Base-by-base conservation (phyloP, 345 rosid genomes). In the Cardamine occulta region DNA sequence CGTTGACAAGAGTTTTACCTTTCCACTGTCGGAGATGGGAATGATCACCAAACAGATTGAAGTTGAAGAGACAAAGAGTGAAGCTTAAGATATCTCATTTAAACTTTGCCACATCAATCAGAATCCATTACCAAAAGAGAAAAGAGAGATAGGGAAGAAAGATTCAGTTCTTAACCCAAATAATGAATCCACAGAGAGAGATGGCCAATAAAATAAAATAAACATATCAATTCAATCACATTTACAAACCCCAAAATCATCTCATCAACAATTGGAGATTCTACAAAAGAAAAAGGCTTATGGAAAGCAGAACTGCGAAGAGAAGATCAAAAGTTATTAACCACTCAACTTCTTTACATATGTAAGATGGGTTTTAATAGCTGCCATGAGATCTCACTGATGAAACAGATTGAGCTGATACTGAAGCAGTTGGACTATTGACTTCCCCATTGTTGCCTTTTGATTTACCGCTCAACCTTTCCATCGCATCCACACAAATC, bases 321-420 rank as follows among this genome's bases (percentile, higher is more conserved):
- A 59, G 45, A 51, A 62, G 37, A 39, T 75, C 57, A 61, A 68
- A 75, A 76, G 79, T 62, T 29, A 21, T 52, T 75, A 52, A 63
- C 57, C 68, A 39, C 19, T 49, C 54, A 39, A 47, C 45, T 19
- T 66, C 79, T 60, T 68, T 68, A 60, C 35, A 75, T 37, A 51
- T 40, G 57, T 21, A 68, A 68, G 74, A 76, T 53, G 66, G 70
- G 67, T 42, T 59, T 79, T 70, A 79, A 47, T 79, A 73, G 66
- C 99, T 96, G 54, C 99, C 95, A 52, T 89, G 97, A 24, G 99
- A 93, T 80, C 97, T 85, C 58, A 88, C 86, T 0, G 99, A 96
- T 62, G 99, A 91, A 62, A 93, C 89, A 59, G 99, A 96, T 53
- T 93, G 99, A 15, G 99, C 97, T 2, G 99, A 95, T 47, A 95